A percentile compares a stretch with the other conserved stretches of the same genome.
These are phyloP conservation scores for Ilyonectria sp. DNA, from an alignment of 2,329 filamentous ascomycete species.

Conservation along the genomic window DNA sequence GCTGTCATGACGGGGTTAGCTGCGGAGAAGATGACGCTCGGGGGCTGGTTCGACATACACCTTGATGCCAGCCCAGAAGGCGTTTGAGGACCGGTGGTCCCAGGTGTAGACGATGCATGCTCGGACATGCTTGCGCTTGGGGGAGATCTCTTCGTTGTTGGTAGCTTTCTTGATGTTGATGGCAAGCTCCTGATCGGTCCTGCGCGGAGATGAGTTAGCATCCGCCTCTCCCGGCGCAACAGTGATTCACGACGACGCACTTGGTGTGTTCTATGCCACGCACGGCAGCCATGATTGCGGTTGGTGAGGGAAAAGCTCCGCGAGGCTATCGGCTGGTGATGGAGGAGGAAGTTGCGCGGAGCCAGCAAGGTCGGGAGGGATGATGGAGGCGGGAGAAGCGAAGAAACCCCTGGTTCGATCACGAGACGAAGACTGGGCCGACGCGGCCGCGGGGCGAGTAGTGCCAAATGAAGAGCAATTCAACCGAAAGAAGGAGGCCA, in stretches of 20 bases:
- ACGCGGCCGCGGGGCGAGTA: constrained; percentile 40
- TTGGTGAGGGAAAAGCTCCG: constrained; percentile 36
- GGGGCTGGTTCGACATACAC: constrained; percentile 74
- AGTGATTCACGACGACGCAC: constrained; percentile 43
- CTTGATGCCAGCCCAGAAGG: constrained; percentile 99
- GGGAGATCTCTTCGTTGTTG: constrained; percentile 77
- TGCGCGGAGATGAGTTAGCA: constrained; percentile 51
- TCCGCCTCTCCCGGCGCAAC: constrained; percentile 16
- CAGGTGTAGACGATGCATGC: constrained; percentile 99
- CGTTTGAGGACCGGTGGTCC: constrained; percentile 96
- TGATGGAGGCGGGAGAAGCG: neutral
- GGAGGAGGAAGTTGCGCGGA: neutral
- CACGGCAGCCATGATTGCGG: constrained; percentile 50
- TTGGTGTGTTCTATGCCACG: constrained; percentile 56
- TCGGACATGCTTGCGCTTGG: constrained; percentile 93
- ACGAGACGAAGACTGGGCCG: constrained; percentile 45
- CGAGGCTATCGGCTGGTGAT: constrained; percentile 24
- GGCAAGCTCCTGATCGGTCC: constrained; percentile 78
- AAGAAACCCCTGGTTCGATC: constrained; percentile 45
- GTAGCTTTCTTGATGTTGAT: constrained; percentile 82
- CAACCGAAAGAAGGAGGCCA: constrained; percentile 8
- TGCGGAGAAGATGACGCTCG: constrained; percentile 11
- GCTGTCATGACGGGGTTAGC: constrained; percentile 60
- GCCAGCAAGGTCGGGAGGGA: neutral
- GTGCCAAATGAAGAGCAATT: constrained; percentile 18